Conservation (phyloP, 2,329 filamentous ascomycete species). For the Trichophyton benhamiae region DNA sequence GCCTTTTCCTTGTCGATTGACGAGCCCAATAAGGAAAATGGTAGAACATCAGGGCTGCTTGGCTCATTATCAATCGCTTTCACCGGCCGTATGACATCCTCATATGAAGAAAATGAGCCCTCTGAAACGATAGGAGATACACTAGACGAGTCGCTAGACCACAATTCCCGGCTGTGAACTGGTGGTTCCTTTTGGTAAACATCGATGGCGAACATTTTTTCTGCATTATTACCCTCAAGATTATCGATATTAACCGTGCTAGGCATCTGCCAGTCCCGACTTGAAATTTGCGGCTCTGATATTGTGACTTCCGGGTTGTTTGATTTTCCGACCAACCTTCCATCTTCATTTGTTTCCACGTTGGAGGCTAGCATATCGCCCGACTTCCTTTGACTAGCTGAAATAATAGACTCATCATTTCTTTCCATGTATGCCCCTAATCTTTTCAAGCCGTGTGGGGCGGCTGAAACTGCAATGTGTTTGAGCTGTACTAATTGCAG, state of each 20-base stretch:
- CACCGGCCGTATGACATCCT: neutral
- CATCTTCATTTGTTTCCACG: neutral
- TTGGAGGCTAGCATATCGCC: neutral
- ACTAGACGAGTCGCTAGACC: conserved; percentile 4
- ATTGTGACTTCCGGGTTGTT: neutral
- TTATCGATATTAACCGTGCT: neutral
- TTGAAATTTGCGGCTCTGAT: neutral
- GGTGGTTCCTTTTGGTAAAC: conserved; percentile 14
- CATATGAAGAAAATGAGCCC: conserved; percentile 20
- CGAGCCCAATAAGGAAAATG: neutral
- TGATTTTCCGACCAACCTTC: neutral
- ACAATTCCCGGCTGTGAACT: neutral
- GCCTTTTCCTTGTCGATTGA: neutral
- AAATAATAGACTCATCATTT: neutral
- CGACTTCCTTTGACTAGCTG: too few relatives aligned
- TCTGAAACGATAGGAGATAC: conserved; percentile 16
- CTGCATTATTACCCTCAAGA: neutral
- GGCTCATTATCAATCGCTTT: neutral
- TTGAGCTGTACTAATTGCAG: conserved; percentile 25
- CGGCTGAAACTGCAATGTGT: conserved; percentile 35
- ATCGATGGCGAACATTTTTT: neutral
- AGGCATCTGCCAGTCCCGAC: neutral
- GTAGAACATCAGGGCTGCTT: neutral
- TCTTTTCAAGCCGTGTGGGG: neutral
- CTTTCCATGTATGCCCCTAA: neutral